Percentiles rank a stretch among this genome's conserved stretches.
Evolutionary conservation across 2,329 filamentous ascomycete genomes (phyloP).

Genomic region (Scytalidium sp.): DNA sequence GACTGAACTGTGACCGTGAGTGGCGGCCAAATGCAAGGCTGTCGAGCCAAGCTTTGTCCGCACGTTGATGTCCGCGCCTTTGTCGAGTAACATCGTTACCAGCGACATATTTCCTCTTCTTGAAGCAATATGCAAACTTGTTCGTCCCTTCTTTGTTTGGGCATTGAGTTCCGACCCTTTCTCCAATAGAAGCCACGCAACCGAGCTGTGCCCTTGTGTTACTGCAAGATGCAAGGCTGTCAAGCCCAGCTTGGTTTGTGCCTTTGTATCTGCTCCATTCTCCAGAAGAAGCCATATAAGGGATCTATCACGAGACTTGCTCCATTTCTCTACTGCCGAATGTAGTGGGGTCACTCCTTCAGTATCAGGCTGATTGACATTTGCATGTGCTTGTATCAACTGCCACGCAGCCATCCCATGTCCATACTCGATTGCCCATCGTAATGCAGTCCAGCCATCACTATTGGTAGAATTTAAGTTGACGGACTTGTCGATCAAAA

Average conservation of each 20-base stretch:
- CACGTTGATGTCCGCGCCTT: not conserved
- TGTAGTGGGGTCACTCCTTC: constrained; percentile 4
- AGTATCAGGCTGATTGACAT: constrained; percentile 10
- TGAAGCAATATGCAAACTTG: constrained; percentile 1
- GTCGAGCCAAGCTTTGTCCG: not conserved
- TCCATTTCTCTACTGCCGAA: constrained; percentile 5
- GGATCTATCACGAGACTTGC: not conserved
- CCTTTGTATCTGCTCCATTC: constrained; percentile 5
- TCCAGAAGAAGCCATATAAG: constrained; percentile 7
- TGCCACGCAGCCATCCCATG: constrained; percentile 5
- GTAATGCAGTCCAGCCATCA: constrained; percentile 1
- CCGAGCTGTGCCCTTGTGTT: not conserved
- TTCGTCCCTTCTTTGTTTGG: constrained; percentile 1
- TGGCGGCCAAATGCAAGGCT: constrained; percentile 3
- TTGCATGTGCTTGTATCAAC: constrained; percentile 9
- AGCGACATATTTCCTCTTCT: not conserved
- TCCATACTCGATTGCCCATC: constrained; percentile 10
- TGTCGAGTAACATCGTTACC: not conserved
- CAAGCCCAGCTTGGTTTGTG: constrained; percentile 1
- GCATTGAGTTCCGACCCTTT: constrained; percentile 3
- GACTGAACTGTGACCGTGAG: not conserved
- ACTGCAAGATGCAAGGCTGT: constrained; percentile 5
- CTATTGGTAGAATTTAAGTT: not conserved
- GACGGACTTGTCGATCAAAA: constrained; percentile 2
- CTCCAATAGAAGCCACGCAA: constrained; percentile 5